These are phyloP conservation scores for Beauveria caledonica DNA, from an alignment of 2,329 filamentous ascomycete genomes.

Conservation along the genomic window DNA sequence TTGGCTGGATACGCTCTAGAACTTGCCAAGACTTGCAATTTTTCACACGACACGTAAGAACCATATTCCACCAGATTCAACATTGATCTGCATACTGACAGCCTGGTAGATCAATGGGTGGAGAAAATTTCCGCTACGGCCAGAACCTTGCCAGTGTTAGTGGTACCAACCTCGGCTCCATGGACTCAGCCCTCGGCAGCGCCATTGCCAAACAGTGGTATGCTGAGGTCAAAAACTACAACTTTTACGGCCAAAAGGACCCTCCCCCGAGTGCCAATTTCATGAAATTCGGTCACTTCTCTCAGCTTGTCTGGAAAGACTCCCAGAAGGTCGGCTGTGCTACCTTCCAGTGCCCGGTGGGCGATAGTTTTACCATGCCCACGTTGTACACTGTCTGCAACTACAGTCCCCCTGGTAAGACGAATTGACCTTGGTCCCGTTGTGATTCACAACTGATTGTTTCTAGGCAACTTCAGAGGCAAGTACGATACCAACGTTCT, in stretches of 20 bases:
- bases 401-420: constrained; percentile 65
- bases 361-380: constrained; percentile 40
- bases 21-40: constrained; percentile 59
- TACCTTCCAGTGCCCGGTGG: constrained; percentile 58
- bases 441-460: constrained; percentile 13
- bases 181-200: constrained; percentile 46
- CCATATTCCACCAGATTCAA: background rate
- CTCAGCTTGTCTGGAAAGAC: constrained; percentile 35
- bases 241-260: constrained; percentile 50
- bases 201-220: constrained; percentile 83
- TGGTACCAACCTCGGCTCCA: constrained; percentile 28
- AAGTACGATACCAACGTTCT: constrained; percentile 43
- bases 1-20: constrained; percentile 55
- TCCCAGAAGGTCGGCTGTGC: constrained; percentile 42
- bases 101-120: constrained; percentile 40
- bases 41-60: constrained; percentile 68
- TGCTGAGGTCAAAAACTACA: constrained; percentile 61
- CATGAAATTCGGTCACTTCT: constrained; percentile 52
- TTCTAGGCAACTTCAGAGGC: constrained; percentile 44
- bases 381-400: constrained; percentile 84
- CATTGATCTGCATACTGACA: constrained; percentile 23
- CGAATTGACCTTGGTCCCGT: background rate
- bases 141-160: constrained; percentile 79
- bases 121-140: constrained; percentile 52
- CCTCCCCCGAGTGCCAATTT: constrained; percentile 55